Evolutionary conservation across 257 asterid genomes (phyloP).

Genomic region (Rehmannia glutinosa): DNA sequence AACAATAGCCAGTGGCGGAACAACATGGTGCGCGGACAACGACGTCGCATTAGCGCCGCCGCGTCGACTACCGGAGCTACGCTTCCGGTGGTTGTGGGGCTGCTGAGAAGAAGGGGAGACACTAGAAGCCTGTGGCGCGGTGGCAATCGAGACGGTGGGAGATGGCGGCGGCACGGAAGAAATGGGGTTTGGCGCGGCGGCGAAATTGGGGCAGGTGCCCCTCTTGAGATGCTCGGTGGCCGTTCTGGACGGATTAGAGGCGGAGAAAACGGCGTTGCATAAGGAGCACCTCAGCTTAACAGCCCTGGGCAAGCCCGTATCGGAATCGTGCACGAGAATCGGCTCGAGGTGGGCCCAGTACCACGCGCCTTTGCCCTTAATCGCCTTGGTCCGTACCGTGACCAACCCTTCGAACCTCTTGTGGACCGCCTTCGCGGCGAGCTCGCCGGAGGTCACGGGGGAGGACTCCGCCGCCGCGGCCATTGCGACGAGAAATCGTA

Average conservation of each 20-base stretch:
- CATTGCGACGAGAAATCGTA: constrained; percentile 20
- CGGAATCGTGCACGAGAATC: constrained; percentile 67
- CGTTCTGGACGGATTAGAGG: constrained; percentile 93
- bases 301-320: constrained; percentile 78
- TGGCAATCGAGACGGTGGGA: constrained; percentile 17
- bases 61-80: constrained; percentile 24
- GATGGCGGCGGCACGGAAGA: constrained; percentile 51
- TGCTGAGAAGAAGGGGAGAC: constrained; percentile 13
- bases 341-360: constrained; percentile 99
- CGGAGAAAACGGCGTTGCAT: constrained; percentile 96
- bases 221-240: constrained; percentile 97
- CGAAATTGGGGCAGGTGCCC: constrained; percentile 93
- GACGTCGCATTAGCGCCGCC: constrained; percentile 23
- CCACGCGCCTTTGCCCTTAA: constrained; percentile 99
- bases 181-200: constrained; percentile 60
- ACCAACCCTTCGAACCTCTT: constrained; percentile 85
- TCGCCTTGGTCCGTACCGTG: constrained; percentile 82
- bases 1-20: constrained; percentile 55
- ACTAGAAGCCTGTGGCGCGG: background rate
- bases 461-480: constrained; percentile 31
- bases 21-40: constrained; percentile 29
- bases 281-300: constrained; percentile 85
- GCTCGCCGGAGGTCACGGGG: constrained; percentile 45
- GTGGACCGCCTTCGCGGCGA: constrained; percentile 74
- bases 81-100: constrained; percentile 35